Base-by-base conservation (phyloP, 2,329 filamentous ascomycete species). In the Fonsecaea nubica region DNA sequence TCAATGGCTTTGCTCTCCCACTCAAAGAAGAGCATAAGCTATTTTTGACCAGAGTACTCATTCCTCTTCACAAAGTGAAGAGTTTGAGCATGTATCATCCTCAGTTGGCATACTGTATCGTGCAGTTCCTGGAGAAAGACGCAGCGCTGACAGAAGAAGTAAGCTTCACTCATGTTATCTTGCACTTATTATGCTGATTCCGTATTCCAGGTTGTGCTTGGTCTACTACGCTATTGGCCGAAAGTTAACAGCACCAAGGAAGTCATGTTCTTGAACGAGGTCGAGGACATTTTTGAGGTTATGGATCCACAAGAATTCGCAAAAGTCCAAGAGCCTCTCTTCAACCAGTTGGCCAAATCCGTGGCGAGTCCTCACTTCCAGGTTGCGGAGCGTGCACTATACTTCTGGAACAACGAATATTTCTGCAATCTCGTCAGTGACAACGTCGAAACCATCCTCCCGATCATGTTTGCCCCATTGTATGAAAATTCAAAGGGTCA, bases 351-450 rank as follows among this genome's bases (percentile, higher is more conserved):
- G 71, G 93, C 95, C 71, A 99, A 98, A 80, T 98, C 95, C 2
- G 95, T 99, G 50, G 94, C 95, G 58, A 99, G 95, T 77, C 95
- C 95, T 57, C 95, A 99, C 80, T 99, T 99, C 83, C 95, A 99
- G 84, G 95, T 99, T 65, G 95, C 95, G 18, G 95, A 99, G 81
- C 89, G 95, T 72, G 95, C 95, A 4, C 85, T 99, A 33, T 99
- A 99, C 82, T 99, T 99, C 83, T 99, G 95, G 95, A 99, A 99
- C 84, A 99, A 99, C 76, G 95, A 99, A 79, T 99, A 99, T 79
- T 99, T 99, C 82, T 99, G 95, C 84, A 99, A 98, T 76, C 85
- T 99, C 66, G 95, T 99, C 72, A 97, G 93, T 82, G 95, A 99
- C 81, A 99, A 99, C 75, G 95, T 99, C 63, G 94, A 98, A 76